Base-by-base conservation (phyloP, 441 rosid genomes). In the Euphorbia schlechtendalii region DNA sequence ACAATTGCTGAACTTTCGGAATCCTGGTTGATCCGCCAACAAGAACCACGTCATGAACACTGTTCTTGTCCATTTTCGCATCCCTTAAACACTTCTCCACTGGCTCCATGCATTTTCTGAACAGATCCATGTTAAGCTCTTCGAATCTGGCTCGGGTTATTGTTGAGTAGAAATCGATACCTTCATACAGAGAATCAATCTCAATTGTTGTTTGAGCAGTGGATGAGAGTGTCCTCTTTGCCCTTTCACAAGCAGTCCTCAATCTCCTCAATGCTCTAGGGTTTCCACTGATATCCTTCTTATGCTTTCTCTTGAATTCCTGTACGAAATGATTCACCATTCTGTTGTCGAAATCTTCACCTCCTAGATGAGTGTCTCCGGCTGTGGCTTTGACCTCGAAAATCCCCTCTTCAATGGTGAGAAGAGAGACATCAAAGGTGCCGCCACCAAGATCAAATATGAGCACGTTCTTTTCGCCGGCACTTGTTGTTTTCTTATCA, bases 21-120 rank as follows among this genome's bases (percentile, higher is more conserved):
- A 88, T 84, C 77, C 95, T 82, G 7, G 95, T 88, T 2, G 95
- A 88, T 10, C 95, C 95, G 56, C 95, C 95, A 43, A 88, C 95
- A 45, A 88, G 89, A 17, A 86, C 92, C 55, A 84, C 92, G 75
- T 88, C 95, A 34, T 88, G 88, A 27, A 88, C 84, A 0, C 53
- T 71, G 65, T 84, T 83, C 77, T 84, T 88, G 67, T 87, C 89
- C 87, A 87, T 87, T 83, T 84, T 85, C 1, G 89, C 86, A 77
- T 87, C 89, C 59, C 91, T 83, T 61, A 86, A 65, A 51, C 95
- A 88, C 70, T 88, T 88, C 82, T 88, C 89, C 0, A 88, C 89
- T 0, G 81, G 95, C 71, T 88, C 91, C 95, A 88, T 88, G 57
- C 91, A 88, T 75, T 88, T 88, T 40, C 91, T 68, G 57, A 87